Base-by-base conservation (phyloP, 164 flowering plant species). In the Dillenia suffruticosa region DNA sequence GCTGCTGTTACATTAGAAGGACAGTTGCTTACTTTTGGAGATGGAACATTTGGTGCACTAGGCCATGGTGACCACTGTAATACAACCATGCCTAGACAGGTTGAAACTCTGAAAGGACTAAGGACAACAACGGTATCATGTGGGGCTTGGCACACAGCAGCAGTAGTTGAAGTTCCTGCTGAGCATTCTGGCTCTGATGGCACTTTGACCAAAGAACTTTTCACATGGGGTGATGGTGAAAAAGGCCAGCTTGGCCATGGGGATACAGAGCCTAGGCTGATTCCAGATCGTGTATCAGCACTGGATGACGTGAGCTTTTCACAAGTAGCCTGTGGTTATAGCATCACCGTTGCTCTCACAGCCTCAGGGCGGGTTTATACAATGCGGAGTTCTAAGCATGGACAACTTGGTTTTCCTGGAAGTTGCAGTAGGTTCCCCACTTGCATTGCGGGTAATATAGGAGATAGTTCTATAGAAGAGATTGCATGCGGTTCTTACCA, bases 181-280 rank as follows among this genome's bases (percentile, higher is more conserved):
- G 80, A 79, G 59, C 68, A 65, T 47, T 62, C 54, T 58, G 71
- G 70, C 57, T 56, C 61, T 32, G 72, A 73, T 51, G 40, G 40
- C 6, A 14, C 63, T 48, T 26, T 45, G 10, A 63, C 68, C 50
- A 83, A 88, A 15, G 84, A 87, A 62, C 60, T 85, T 15, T 87
- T 87, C 64, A 87, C 90, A 9, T 87, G 93, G 93, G 93, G 93
- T 17, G 89, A 87, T 73, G 86, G 82, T 11, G 93, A 87, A 71
- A 73, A 79, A 70, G 85, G 88, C 32, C 74, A 74, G 57, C 86
- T 87, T 10, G 93, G 90, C 2, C 93, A 84, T 73, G 54, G 47
- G 12, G 80, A 81, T 68, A 59, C 55, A 47, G 79, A 70, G 63
- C 75, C 63, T 67, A 84, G 73, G 72, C 83, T 83, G 68, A 16